Evolutionary conservation across 106 monocot species (phyloP), one percentile per base, ranked within the genome.

Genomic region (Iris macrosiphon): DNA sequence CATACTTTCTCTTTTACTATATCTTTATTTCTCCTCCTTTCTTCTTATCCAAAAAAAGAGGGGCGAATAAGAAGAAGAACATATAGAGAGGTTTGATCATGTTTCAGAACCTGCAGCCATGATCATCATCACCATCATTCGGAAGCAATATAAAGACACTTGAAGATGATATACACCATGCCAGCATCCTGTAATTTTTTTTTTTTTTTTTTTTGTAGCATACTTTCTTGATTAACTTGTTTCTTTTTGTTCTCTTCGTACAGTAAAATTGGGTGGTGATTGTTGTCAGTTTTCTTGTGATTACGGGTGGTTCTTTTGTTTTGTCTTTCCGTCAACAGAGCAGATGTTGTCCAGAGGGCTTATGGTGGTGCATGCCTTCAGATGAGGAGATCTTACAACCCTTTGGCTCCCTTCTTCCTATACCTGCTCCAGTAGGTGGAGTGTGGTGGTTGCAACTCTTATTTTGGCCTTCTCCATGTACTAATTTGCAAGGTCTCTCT

Each of bases 331-430:
- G n/a, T n/a, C n/a, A n/a, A n/a, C 73, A 94, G 93, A 78, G 87
- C 93, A 25, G 77, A 76, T 55, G 68, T 78, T 52, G 54, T 94
- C 44, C 77, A 78, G 32, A 78, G 70, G 51, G 71, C 63, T 49
- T 79, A 76, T 68, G 93, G 93, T 21, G 93, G 88, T 7, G 66
- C 81, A 20, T 84, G 81, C 57, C 65, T 94, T 44, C 88, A 94
- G 80, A 88, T 94, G 88, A 94, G 75, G 65, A 44, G 88, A 27
- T 81, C 83, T 13, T 84, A 73, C 34, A 88, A 78, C 50, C 72
- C 75, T 16, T 59, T 84, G 42, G 75, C 88, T 5, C 80, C 84
- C 14, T 28, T 94, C 17, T 75, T 78, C 35, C 52, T 88, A 19
- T 94, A 66, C 58, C 60, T 94, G 2, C 60, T 88, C 50, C 74